Percentiles rank a stretch among this genome's conserved stretches.
Conservation (phyloP, 257 asterid genomes). For the Solanum virginianum region DNA sequence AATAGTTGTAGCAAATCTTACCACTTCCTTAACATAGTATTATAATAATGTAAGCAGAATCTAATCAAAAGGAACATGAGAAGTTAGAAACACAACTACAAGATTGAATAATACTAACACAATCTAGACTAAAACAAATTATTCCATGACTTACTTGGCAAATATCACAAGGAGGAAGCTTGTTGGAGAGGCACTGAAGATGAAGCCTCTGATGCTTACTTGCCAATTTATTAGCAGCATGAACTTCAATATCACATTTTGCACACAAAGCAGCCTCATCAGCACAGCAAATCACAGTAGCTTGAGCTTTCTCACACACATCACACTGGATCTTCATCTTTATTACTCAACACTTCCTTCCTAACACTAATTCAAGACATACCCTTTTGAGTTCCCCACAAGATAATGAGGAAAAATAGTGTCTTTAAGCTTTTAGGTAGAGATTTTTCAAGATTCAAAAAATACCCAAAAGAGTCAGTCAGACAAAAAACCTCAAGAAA, state of each 20-base stretch:
- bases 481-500: neutral
- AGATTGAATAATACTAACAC: neutral
- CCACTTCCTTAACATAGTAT: neutral
- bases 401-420: neutral
- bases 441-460: neutral
- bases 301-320: constrained; percentile 93
- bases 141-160: constrained; percentile 52
- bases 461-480: neutral
- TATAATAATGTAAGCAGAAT: neutral
- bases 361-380: neutral
- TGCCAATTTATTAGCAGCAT: constrained; percentile 92
- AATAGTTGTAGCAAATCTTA: neutral
- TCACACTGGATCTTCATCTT: constrained; percentile 97
- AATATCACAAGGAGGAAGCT: constrained; percentile 92
- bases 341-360: neutral
- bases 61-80: neutral
- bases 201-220: constrained; percentile 93
- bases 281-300: constrained; percentile 95
- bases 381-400: neutral
- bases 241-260: constrained; percentile 74
- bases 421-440: neutral
- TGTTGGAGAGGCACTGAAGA: constrained; percentile 66
- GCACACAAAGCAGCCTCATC: constrained; percentile 96
- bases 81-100: neutral
- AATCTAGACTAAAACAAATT: neutral